Percentiles rank a stretch among this genome's conserved stretches.
These are phyloP conservation scores for Mollisiaceae sp. DNA, from an alignment of 2,329 filamentous ascomycete genomes.

Conservation along the genomic window DNA sequence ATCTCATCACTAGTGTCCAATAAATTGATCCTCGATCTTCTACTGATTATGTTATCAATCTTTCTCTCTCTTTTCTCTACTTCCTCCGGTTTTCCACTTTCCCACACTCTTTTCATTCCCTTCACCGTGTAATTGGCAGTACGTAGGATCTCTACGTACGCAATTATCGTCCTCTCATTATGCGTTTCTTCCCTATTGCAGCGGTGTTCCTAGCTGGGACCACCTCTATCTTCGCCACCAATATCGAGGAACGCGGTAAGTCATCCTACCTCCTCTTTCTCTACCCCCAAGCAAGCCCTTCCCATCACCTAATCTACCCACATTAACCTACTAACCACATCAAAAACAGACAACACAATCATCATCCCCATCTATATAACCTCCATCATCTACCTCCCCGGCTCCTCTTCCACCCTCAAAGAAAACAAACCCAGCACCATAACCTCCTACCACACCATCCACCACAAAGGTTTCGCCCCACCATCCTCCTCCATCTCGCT, in stretches of 20 bases:
- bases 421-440: neutral
- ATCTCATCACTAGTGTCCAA: neutral
- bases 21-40: neutral
- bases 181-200: slow-evolving; percentile 4
- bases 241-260: neutral
- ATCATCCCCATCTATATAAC: neutral
- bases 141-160: slow-evolving; percentile 4
- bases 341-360: neutral
- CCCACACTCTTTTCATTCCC: slow-evolving; percentile 5
- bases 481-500: neutral
- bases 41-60: neutral
- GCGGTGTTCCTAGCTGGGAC: neutral
- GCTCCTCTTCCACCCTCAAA: neutral
- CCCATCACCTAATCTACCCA: neutral
- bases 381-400: neutral
- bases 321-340: neutral
- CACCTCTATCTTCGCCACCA: neutral
- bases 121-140: neutral
- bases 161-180: slow-evolving; percentile 10
- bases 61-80: neutral
- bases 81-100: slow-evolving; percentile 7
- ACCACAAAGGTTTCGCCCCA: neutral
- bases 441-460: neutral
- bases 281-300: no score
- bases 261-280: no score